Conservation (phyloP, 2,329 filamentous ascomycete genomes). For the Diplodia corticola region DNA sequence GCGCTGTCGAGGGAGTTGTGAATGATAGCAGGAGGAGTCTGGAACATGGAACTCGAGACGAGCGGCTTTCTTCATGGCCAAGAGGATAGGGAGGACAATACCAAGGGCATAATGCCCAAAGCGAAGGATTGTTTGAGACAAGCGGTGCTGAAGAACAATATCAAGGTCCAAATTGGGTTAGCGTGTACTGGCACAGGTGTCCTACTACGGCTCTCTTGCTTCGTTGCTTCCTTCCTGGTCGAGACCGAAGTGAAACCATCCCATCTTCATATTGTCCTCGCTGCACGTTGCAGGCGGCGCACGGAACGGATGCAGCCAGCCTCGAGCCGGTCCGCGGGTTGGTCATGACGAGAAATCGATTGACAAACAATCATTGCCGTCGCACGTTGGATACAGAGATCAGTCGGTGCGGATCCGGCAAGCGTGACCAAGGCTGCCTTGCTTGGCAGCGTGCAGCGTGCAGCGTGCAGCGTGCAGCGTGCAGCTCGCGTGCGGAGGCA, state of each 20-base stretch:
- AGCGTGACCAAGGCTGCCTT: background rate
- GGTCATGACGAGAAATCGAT: no score
- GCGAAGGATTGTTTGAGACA: constrained; percentile 18
- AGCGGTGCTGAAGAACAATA: constrained; percentile 13
- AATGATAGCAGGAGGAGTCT: background rate
- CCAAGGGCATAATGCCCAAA: constrained; percentile 11
- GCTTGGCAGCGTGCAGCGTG: background rate
- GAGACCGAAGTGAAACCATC: background rate
- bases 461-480: no score
- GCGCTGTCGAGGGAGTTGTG: background rate
- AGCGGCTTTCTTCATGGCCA: background rate
- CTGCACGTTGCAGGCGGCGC: background rate
- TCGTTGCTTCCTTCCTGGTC: no score
- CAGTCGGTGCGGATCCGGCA: no score
- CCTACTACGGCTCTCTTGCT: no score
- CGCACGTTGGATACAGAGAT: no score
- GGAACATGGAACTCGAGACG: background rate
- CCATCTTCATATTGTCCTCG: background rate
- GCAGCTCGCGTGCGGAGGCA: background rate
- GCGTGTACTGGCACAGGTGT: background rate
- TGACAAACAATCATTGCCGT: no score
- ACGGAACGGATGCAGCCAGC: background rate
- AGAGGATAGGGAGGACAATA: background rate
- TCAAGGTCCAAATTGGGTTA: constrained; percentile 3
- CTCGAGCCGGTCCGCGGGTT: no score